Conservation (phyloP, 139 green algal genomes). For the Klebsormidium nitens region DNA sequence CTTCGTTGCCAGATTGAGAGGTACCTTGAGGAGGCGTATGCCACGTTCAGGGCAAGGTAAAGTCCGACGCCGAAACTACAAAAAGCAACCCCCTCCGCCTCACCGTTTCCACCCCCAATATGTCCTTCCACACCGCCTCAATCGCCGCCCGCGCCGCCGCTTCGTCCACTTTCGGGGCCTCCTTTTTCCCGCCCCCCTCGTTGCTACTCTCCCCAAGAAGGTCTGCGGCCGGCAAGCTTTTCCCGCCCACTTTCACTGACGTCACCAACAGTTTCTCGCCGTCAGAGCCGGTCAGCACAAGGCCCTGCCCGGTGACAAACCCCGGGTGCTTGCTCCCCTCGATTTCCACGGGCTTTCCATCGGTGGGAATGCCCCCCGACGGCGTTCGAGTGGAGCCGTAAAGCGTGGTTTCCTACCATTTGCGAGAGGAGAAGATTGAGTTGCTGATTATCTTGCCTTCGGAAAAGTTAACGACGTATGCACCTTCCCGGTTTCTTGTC, state of each 20-base stretch:
- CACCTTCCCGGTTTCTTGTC: not conserved
- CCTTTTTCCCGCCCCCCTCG: no score
- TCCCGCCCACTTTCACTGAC: slow-evolving; percentile 15
- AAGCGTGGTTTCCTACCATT: not conserved
- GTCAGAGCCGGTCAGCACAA: slow-evolving; percentile 4
- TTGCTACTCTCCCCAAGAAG: no score
- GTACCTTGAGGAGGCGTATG: no score
- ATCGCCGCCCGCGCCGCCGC: no score
- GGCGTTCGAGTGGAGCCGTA: slow-evolving; percentile 9
- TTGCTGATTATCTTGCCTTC: not conserved
- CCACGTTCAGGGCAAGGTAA: no score
- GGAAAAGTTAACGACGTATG: not conserved
- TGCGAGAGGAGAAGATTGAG: not conserved
- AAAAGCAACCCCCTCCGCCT: no score
- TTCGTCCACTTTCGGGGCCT: no score
- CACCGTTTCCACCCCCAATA: no score
- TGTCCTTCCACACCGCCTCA: no score
- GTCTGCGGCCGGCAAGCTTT: not conserved
- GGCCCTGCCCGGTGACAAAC: slow-evolving; percentile 8
- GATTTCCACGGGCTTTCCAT: slow-evolving; percentile 5
- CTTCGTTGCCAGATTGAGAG: no score
- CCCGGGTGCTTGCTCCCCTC: slow-evolving; percentile 7
- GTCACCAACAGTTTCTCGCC: not conserved
- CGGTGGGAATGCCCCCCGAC: not conserved
- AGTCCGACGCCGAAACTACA: no score